Base-by-base conservation (phyloP, 768 basidiomycete genomes). In the Trametes villosa region DNA sequence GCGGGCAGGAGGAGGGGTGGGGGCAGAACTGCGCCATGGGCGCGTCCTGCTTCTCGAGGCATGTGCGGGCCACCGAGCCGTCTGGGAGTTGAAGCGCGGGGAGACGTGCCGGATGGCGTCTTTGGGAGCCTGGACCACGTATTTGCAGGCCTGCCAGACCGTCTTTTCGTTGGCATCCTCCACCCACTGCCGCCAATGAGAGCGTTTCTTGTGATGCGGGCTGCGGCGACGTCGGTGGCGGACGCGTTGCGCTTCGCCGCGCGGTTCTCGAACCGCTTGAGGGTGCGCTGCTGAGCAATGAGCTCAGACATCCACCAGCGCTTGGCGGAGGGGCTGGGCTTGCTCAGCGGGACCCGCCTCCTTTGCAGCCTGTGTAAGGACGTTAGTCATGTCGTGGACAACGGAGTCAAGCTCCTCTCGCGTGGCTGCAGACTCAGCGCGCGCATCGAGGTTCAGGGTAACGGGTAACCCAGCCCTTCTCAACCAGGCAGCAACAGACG, bases 261-360 rank as follows among this genome's bases (percentile, higher is more conserved):
- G 26, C 47, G 27, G 17, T 50, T 47, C 9, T 36, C 30, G 5
- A 31, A 7, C 40, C 58, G 31, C 15, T 47, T 57, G 5, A 31
- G 18, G n/a, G n/a, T n/a, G n/a, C n/a, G n/a, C n/a, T n/a, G n/a
- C n/a, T n/a, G n/a, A 12, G 49, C 31, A 24, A 33, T 50, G 30
- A 50, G 49, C 31, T 50, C 49, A 8, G 49, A 20, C 33, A 46
- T 68, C 73, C 70, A 79, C 78, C 76, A 78, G 4, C 65, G n/a
- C 40, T 76, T 77, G 4, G 58, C 20, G 53, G 67, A 67, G 4
- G 68, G 70, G 7, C 48, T 59, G 1, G 70, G 68, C 40, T 66
- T 63, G 1, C 60, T 33, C 3, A 51, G 18, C 0, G 72, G 74
- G 0, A 73, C 68, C n/a, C 5, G 51, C 22, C 7, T 55, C 41